phyloP scores from a whole-genome alignment of 108 stramenopile species.

The Conticribra guillardii region DNA sequence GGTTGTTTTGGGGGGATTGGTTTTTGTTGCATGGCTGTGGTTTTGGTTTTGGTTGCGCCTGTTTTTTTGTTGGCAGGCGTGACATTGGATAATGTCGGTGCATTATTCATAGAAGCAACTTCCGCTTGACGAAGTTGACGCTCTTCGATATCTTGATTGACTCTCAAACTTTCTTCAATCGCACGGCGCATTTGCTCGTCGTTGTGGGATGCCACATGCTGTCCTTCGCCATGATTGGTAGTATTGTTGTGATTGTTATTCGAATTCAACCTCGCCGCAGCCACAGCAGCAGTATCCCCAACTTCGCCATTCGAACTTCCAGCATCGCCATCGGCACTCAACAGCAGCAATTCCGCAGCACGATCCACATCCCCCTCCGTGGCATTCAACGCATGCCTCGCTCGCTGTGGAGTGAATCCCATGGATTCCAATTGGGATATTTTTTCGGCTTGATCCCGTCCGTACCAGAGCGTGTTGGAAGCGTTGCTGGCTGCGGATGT shows the following conservation, averaged over 20 bases:
- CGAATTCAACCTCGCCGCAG: too few species aligned
- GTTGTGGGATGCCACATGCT: conserved; percentile 42
- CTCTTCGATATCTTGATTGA: conserved; percentile 32
- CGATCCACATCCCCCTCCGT: conserved; percentile 69
- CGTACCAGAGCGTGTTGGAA: conserved; percentile 20
- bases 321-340: too few species aligned
- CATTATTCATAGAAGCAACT: conserved; percentile 12
- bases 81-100: not conserved
- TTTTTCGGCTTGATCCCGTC: conserved; percentile 27
- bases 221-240: conserved; percentile 7
- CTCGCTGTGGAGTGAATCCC: conserved; percentile 71
- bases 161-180: conserved; percentile 45
- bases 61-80: conserved; percentile 8
- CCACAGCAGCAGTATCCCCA: conserved; percentile 3
- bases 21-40: conserved; percentile 13
- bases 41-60: conserved; percentile 3
- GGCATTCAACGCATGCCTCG: conserved; percentile 62
- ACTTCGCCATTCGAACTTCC: too few species aligned
- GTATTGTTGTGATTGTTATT: conserved; percentile 1
- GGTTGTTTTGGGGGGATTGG: conserved; percentile 9
- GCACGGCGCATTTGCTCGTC: conserved; percentile 49
- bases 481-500: conserved; percentile 33
- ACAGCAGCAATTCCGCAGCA: conserved; percentile 70
- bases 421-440: conserved; percentile 58
- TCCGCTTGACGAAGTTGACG: conserved; percentile 28